Conservation (phyloP, 257 asterid genomes). For the Rauvolfia tetraphylla region DNA sequence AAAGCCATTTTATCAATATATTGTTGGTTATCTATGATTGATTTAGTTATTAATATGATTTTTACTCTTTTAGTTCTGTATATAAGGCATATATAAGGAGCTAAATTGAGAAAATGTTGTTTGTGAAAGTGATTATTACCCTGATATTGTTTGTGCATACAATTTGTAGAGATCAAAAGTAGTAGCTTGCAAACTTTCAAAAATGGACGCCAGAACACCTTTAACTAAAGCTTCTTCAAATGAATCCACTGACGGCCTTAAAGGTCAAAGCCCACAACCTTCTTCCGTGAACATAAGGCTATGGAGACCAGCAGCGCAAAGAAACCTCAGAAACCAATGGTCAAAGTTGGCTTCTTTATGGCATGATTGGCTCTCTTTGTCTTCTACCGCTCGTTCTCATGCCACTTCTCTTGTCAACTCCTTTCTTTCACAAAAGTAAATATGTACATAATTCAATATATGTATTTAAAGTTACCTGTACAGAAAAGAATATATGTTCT, state of each 20-base stretch:
- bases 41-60: background rate
- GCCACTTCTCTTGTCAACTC: slow-evolving; percentile 73
- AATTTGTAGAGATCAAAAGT: background rate
- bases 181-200: background rate
- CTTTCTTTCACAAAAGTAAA: slow-evolving; percentile 64
- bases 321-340: slow-evolving; percentile 87
- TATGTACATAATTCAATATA: background rate
- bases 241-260: background rate
- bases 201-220: background rate
- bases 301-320: slow-evolving; percentile 91
- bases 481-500: background rate
- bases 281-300: slow-evolving; percentile 41
- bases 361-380: slow-evolving; percentile 61
- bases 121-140: too few relatives aligned
- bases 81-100: background rate
- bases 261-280: slow-evolving; percentile 13
- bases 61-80: background rate
- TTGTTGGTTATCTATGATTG: background rate
- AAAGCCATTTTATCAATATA: background rate
- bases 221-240: background rate
- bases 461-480: background rate
- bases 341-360: slow-evolving; percentile 56
- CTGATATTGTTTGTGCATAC: background rate
- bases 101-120: too few relatives aligned
- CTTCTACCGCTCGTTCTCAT: slow-evolving; percentile 58